These are phyloP conservation scores for Xerophyta viscosa DNA, from an alignment of 106 monocot species.

Conservation along the genomic window DNA sequence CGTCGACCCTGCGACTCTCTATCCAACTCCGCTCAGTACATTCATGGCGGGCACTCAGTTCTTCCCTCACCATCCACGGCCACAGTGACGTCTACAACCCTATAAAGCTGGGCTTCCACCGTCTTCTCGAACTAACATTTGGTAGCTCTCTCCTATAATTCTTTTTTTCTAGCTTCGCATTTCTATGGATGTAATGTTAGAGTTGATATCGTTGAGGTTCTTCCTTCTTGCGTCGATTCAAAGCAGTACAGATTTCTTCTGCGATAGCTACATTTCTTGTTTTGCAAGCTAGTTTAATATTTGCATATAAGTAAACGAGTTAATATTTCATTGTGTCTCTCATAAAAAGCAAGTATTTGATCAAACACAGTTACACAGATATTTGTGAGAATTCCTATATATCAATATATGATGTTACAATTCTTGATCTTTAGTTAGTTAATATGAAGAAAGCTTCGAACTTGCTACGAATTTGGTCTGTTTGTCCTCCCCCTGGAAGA, in stretches of 20 bases:
- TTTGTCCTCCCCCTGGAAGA: too few relatives aligned
- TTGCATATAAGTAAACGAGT: too few relatives aligned
- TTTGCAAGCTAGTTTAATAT: too few relatives aligned
- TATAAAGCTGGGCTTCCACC: too few relatives aligned
- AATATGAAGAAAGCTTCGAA: neutral
- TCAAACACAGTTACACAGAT: too few relatives aligned
- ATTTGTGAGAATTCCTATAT: too few relatives aligned
- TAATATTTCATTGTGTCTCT: neutral
- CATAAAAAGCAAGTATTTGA: too few relatives aligned
- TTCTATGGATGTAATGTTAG: neutral
- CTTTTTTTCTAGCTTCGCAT: neutral
- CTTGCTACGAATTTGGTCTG: neutral
- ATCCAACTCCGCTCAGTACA: conserved; percentile 23
- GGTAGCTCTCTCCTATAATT: neutral
- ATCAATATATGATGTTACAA: neutral
- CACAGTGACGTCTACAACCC: conserved; percentile 3
- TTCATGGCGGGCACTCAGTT: conserved; percentile 66
- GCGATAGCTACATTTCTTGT: too few relatives aligned
- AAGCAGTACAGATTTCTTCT: neutral
- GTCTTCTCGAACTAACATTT: neutral
- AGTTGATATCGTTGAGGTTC: neutral
- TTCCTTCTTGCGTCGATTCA: neutral
- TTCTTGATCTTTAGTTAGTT: neutral
- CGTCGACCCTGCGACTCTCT: neutral
- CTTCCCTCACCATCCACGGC: conserved; percentile 52